Conservation (phyloP, 164 flowering plant genomes). For the Annona squamosa region DNA sequence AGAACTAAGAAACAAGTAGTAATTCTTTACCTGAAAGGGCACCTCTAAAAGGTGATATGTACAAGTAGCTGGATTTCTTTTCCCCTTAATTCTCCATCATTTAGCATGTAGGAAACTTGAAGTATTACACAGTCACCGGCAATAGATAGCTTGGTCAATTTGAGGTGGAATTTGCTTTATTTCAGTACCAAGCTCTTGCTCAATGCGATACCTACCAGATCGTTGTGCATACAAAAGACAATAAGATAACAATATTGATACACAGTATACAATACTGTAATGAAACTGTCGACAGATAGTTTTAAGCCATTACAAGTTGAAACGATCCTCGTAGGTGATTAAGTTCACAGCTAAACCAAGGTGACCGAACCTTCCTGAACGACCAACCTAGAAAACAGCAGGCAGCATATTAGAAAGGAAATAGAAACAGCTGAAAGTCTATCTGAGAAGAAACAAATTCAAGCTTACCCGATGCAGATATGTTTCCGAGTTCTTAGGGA, state of each 20-base stretch:
- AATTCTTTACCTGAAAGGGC: background rate
- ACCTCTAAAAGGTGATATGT: conserved; percentile 16
- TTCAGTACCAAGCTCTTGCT: conserved; percentile 99
- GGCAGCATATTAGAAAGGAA: background rate
- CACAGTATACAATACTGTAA: background rate
- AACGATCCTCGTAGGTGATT: conserved; percentile 96
- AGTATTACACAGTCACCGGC: conserved; percentile 36
- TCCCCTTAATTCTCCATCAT: conserved; percentile 24
- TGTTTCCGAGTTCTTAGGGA: conserved; percentile 93
- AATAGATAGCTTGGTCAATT: conserved; percentile 89
- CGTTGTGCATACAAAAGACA: too few relatives aligned
- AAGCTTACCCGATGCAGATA: conserved; percentile 86
- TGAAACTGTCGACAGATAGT: background rate
- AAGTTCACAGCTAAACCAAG: conserved; percentile 96
- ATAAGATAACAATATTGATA: background rate
- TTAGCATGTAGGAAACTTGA: conserved; percentile 10
- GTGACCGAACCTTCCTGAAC: conserved; percentile 99
- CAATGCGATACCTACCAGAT: conserved; percentile 81
- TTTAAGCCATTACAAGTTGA: conserved; percentile 62
- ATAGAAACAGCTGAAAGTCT: background rate
- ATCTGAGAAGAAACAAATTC: background rate
- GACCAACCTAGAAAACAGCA: conserved; percentile 67
- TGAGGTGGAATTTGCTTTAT: conserved; percentile 98
- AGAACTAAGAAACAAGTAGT: too few relatives aligned
- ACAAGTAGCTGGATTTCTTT: conserved; percentile 19